These are phyloP conservation scores for Saitoella complicata DNA, from an alignment of 805 yeast species.

Conservation along the genomic window DNA sequence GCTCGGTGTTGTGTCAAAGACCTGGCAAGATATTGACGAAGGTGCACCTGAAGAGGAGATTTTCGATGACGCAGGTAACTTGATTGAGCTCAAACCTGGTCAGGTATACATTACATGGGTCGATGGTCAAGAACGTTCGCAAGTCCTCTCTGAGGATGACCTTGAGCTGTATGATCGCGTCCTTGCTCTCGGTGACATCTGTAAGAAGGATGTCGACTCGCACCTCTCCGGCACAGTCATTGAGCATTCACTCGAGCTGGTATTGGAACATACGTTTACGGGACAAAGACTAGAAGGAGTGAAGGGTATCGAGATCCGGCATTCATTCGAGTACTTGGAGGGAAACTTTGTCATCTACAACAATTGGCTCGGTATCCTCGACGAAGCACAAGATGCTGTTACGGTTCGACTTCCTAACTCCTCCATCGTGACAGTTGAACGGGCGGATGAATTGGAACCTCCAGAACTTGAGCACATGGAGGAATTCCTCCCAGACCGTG, in stretches of 20 bases:
- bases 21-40: conserved; percentile 1
- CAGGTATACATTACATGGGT: too few species aligned
- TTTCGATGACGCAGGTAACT: too few species aligned
- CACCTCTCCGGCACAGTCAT: conserved; percentile 9
- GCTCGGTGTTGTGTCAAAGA: neutral
- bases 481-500: conserved; percentile 10
- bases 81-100: too few species aligned
- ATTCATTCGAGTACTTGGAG: conserved; percentile 7
- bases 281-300: conserved; percentile 7
- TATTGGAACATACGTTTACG: conserved; percentile 11
- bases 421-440: conserved; percentile 9
- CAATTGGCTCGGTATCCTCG: conserved; percentile 8
- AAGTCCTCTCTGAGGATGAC: too few species aligned
- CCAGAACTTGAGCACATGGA: conserved; percentile 6
- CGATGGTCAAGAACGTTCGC: too few species aligned
- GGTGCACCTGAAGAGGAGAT: conserved; percentile 34
- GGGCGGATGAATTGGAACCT: conserved; percentile 2
- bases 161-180: conserved; percentile 5
- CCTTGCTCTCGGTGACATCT: conserved; percentile 9
- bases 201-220: conserved; percentile 5
- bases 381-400: conserved; percentile 1
- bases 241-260: conserved; percentile 7
- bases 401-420: conserved; percentile 7
- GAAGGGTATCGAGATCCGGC: conserved; percentile 7
- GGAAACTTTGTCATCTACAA: conserved; percentile 11